Evolutionary conservation across 768 basidiomycete species (phyloP).

Genomic region (Tulasnella sp.): DNA sequence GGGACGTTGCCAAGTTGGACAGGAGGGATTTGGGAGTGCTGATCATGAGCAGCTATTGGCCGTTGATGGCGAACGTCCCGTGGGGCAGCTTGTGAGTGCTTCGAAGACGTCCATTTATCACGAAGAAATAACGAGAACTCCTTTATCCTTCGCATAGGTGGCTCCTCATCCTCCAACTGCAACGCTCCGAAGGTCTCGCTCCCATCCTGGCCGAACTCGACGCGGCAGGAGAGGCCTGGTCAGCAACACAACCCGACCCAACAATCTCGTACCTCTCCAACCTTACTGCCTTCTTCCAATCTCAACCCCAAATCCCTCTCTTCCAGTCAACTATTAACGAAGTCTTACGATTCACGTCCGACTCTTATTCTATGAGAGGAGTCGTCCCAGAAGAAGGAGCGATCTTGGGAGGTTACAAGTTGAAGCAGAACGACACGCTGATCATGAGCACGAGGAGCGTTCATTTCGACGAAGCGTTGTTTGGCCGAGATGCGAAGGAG

Average conservation of each 20-base stretch:
- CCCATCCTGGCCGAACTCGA: constrained; percentile 21
- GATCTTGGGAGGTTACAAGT: constrained; percentile 11
- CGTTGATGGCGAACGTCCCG: constrained; percentile 22
- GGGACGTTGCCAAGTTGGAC: not conserved
- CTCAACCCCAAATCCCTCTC: constrained; percentile 3
- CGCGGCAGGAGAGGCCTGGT: not conserved
- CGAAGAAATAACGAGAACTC: not conserved
- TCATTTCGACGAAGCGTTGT: constrained; percentile 9
- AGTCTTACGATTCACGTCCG: constrained; percentile 17
- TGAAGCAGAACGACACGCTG: constrained; percentile 23
- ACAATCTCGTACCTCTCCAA: constrained; percentile 3
- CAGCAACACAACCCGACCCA: not conserved
- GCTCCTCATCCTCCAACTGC: constrained; percentile 9
- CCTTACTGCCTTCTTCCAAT: constrained; percentile 23
- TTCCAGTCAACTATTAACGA: constrained; percentile 16
- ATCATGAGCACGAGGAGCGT: constrained; percentile 18
- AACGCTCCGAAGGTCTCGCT: constrained; percentile 15
- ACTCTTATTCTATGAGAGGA: constrained; percentile 23
- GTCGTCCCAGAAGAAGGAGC: constrained; percentile 5
- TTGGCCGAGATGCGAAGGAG: not conserved
- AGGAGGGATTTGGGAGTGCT: not conserved
- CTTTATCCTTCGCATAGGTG: not conserved
- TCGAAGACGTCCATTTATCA: not conserved
- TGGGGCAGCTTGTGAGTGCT: constrained; percentile 15
- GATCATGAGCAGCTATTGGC: constrained; percentile 1